phyloP scores from a whole-genome alignment of 75 land plant genomes.

The Cupressus sempervirens region DNA sequence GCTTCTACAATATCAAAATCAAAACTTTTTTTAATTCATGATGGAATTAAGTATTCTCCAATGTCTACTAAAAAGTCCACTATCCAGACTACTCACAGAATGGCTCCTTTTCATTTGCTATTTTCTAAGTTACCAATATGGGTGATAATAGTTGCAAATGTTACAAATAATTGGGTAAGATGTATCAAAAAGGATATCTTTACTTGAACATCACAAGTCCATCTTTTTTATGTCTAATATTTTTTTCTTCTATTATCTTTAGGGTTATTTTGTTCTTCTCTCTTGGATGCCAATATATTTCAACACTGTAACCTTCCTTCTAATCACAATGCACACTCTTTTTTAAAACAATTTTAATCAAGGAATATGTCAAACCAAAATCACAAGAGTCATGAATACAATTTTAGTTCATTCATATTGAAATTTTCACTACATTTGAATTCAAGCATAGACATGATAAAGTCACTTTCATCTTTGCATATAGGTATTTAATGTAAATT shows the following conservation, averaged over 20 bases:
- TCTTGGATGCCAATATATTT: slow-evolving; percentile 99
- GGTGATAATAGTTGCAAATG: slow-evolving; percentile 87
- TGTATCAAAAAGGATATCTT: background rate
- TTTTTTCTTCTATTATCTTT: slow-evolving; percentile 23
- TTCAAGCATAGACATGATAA: no score
- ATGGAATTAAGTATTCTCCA: no score
- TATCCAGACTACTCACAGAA: no score
- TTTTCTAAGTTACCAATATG: slow-evolving; percentile 82
- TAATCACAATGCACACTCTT: background rate
- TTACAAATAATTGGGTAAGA: slow-evolving; percentile 91
- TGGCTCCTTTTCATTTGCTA: slow-evolving; percentile 49
- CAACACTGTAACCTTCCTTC: slow-evolving; percentile 57
- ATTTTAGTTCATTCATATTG: no score
- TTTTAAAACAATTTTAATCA: background rate
- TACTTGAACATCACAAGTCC: background rate
- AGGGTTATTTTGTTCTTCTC: slow-evolving; percentile 97
- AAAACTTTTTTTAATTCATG: no score
- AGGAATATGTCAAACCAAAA: background rate
- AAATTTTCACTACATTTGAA: no score
- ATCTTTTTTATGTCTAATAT: background rate
- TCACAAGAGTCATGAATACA: no score
- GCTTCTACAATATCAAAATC: no score
- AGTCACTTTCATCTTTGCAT: no score
- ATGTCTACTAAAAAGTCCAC: no score
- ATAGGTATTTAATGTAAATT: no score